Base-by-base conservation (phyloP, 2,329 filamentous ascomycete genomes). In the Myriangium duriaei region DNA sequence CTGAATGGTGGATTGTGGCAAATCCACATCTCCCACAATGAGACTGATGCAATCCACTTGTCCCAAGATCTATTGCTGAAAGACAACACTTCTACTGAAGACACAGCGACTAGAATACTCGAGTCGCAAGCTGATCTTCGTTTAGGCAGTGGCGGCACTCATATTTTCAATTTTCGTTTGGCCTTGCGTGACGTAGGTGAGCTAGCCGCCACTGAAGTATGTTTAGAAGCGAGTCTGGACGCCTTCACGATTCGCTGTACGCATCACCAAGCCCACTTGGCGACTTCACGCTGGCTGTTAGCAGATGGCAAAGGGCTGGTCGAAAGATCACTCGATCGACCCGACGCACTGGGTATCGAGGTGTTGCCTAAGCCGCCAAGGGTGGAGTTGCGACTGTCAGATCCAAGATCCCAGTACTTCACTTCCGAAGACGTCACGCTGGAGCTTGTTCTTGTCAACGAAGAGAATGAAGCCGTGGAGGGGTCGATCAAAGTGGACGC, bases 311-410 rank as follows among this genome's bases (percentile, higher is more conserved):
- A 57, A 17, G 56, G 53, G 2, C 47, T 56, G 6, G 41, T 55
- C 16, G 49, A 51, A 33, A 62, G 59, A 47, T 53, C 53, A 30
- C 52, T 68, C 15, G 60, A 64, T 14, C 63, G 63, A 37, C 60
- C 61, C 28, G 64, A 71, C 40, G 64, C 66, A 1, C 63, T 72
- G 21, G 62, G 64, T 2, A 72, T 93, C 40, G 78, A 74, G 40
- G 76, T 98, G 15, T 68, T 86, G 38, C 88, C 91, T 1, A 82
- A 92, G 47, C 91, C 88, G 17, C 91, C 91, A 0, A 96, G 95
- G 59, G 76, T 98, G 64, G 77, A 84, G 48, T 74, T 98, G 32
- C 70, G 64, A 16, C 62, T 84, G 7, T 64, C 72, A 2, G 69
- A 74, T 29, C 59, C 79, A 5, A 65, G 70, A 40, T 69, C 74